These are phyloP conservation scores for Wallacemonas collosoma DNA, from an alignment of 208 protist genomes.

Conservation along the genomic window DNA sequence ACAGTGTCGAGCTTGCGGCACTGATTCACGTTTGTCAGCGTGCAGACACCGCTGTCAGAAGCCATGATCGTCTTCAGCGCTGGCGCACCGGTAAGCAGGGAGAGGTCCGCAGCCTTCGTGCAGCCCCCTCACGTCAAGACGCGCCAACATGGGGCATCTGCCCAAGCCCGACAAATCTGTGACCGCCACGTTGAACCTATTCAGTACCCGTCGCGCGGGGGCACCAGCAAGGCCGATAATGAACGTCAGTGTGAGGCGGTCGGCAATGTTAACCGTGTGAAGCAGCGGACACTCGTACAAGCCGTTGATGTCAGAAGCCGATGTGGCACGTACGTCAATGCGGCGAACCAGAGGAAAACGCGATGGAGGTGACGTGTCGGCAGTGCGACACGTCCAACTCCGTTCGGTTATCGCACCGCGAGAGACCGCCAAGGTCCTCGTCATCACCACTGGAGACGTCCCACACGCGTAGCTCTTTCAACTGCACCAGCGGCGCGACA, in stretches of 20 bases:
- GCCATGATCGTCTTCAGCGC: constrained; percentile 22
- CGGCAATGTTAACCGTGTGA: neutral
- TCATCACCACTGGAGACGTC: neutral
- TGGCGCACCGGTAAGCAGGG: constrained; percentile 19
- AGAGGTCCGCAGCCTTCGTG: constrained; percentile 13
- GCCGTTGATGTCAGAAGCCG: constrained; percentile 5
- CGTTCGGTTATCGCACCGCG: constrained; percentile 21
- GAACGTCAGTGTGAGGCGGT: neutral
- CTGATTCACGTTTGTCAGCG: constrained; percentile 17
- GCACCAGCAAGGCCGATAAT: constrained; percentile 6
- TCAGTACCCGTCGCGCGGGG: neutral
- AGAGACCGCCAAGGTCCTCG: constrained; percentile 9
- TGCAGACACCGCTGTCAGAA: constrained; percentile 16
- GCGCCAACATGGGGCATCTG: constrained; percentile 21
- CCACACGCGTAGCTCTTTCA: constrained; percentile 1
- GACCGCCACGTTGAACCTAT: constrained; percentile 14
- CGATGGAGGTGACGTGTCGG: constrained; percentile 20
- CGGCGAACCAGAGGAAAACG: constrained; percentile 18
- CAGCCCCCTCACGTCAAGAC: constrained; percentile 21
- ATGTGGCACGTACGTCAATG: constrained; percentile 24
- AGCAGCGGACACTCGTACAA: constrained; percentile 17
- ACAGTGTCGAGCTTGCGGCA: constrained; percentile 19
- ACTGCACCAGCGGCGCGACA: neutral
- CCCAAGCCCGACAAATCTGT: constrained; percentile 16
- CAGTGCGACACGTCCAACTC: constrained; percentile 21